phyloP scores from a whole-genome alignment of 768 basidiomycete genomes.

The Russula sp. region DNA sequence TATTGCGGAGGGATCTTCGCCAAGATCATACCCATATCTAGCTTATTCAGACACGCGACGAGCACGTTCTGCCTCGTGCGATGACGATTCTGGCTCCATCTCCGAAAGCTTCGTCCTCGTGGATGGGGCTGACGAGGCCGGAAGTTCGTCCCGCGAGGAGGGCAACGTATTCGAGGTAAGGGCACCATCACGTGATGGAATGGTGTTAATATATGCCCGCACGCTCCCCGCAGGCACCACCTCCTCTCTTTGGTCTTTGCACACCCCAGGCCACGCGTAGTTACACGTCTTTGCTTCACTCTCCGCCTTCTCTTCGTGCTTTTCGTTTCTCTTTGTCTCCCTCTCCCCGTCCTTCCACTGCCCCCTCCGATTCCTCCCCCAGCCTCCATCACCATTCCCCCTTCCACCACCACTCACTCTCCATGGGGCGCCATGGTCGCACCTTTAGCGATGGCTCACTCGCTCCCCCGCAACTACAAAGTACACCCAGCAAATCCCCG shows the following conservation, averaged over 20 bases:
- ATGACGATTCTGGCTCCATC: conserved; percentile 30
- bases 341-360: conserved; percentile 34
- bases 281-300: conserved; percentile 31
- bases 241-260: conserved; percentile 20
- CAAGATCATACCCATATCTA: conserved; percentile 35
- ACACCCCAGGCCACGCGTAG: conserved; percentile 29
- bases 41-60: conserved; percentile 34
- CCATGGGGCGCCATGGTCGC: conserved; percentile 30
- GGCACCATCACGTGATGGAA: conserved; percentile 13
- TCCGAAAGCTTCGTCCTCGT: conserved; percentile 38
- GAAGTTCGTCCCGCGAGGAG: conserved; percentile 1
- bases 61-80: conserved; percentile 25
- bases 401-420: conserved; percentile 11
- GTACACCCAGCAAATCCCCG: background rate
- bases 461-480: background rate
- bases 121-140: conserved; percentile 27
- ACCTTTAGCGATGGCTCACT: conserved; percentile 27
- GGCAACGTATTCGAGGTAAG: conserved; percentile 9
- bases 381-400: conserved; percentile 24
- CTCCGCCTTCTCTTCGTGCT: conserved; percentile 36
- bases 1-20: conserved; percentile 22
- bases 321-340: conserved; percentile 38
- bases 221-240: conserved; percentile 16
- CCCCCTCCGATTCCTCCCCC: conserved; percentile 30
- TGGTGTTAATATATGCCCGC: conserved; percentile 5